These are phyloP conservation scores for Nepenthes gracilis DNA, from an alignment of 148 eudicot genomes.

Conservation along the genomic window DNA sequence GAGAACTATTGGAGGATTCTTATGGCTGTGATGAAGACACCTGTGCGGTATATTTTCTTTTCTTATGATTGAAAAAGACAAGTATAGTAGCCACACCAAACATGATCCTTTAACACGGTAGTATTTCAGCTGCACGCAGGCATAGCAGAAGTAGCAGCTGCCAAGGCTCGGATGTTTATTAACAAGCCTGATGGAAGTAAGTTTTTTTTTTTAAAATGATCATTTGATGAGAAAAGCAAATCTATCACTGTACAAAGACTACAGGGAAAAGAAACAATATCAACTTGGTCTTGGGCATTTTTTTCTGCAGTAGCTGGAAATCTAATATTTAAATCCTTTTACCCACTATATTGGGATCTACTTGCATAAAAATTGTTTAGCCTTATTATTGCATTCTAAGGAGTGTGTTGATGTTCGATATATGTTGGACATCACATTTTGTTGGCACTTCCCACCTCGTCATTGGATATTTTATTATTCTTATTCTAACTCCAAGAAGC, in stretches of 20 bases:
- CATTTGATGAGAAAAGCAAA: background rate
- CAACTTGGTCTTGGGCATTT: background rate
- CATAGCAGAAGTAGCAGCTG: conserved; percentile 94
- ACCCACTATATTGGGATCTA: too few species aligned
- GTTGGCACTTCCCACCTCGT: too few species aligned
- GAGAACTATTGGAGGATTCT: conserved; percentile 52
- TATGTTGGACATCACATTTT: too few species aligned
- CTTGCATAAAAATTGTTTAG: too few species aligned
- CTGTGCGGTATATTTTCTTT: conserved; percentile 41
- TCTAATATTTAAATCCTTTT: background rate
- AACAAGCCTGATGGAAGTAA: conserved; percentile 98
- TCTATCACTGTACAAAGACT: background rate
- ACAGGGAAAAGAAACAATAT: background rate
- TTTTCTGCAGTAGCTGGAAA: background rate
- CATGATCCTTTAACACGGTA: conserved; percentile 8
- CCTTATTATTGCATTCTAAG: too few species aligned
- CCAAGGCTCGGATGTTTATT: conserved; percentile 87
- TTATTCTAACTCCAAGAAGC: too few species aligned
- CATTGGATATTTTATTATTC: too few species aligned
- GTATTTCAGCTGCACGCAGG: conserved; percentile 75
- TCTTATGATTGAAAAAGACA: background rate
- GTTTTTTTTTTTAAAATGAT: conserved; percentile 4
- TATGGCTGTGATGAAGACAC: conserved; percentile 61
- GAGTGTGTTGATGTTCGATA: too few species aligned
- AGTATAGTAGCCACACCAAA: background rate